A percentile compares a stretch with the other conserved stretches of the same genome.
phyloP scores from a whole-genome alignment of 2,329 filamentous ascomycete genomes.

The Thermothelomyces thermophilus region DNA sequence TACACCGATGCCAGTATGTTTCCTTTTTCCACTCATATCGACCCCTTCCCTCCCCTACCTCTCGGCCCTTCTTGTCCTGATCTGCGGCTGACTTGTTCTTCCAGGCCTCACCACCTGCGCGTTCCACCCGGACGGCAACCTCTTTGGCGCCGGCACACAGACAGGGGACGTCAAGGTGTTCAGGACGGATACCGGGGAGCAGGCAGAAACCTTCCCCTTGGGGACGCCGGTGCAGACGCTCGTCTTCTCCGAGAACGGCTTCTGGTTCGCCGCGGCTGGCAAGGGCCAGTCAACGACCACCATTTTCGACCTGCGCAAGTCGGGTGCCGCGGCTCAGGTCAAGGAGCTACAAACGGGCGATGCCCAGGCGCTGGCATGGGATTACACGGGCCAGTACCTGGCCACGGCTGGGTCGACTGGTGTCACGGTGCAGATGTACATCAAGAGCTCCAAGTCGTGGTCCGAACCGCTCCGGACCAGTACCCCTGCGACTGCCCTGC shows the following conservation, averaged over 20 bases:
- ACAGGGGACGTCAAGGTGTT: constrained; percentile 82
- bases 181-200: constrained; percentile 72
- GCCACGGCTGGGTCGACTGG: constrained; percentile 74
- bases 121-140: constrained; percentile 95
- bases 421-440: constrained; percentile 82
- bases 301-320: constrained; percentile 88
- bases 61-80: background rate
- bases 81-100: constrained; percentile 24
- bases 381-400: constrained; percentile 91
- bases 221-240: constrained; percentile 67
- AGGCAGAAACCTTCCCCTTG: constrained; percentile 66
- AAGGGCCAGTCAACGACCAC: constrained; percentile 72
- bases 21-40: no score
- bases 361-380: constrained; percentile 76
- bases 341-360: constrained; percentile 84
- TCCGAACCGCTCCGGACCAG: constrained; percentile 71
- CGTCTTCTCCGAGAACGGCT: constrained; percentile 92
- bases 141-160: constrained; percentile 77
- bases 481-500: constrained; percentile 64
- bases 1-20: constrained; percentile 72
- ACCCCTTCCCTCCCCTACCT: background rate
- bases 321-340: constrained; percentile 70
- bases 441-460: constrained; percentile 83
- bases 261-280: constrained; percentile 81
- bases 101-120: constrained; percentile 67